Evolutionary conservation across 257 asterid genomes (phyloP).

Genomic region (Mitragyna speciosa): DNA sequence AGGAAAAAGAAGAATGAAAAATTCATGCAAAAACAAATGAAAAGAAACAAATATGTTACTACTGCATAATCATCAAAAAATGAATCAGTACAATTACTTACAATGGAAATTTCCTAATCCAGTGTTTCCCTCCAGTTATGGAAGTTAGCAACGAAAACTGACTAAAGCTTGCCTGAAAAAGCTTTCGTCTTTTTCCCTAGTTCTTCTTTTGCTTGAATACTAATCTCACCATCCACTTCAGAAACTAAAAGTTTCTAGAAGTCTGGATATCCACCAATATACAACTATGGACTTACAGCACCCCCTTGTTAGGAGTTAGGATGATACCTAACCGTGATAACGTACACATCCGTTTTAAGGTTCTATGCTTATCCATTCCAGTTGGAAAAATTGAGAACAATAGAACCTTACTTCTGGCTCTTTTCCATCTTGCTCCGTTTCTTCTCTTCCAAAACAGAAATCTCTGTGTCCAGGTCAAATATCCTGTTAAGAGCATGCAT

Average conservation of each 20-base stretch:
- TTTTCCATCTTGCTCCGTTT: slow-evolving; percentile 61
- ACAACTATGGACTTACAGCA: not conserved
- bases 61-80: not conserved
- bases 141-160: not conserved
- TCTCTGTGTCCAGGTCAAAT: slow-evolving; percentile 66
- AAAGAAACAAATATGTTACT: not conserved
- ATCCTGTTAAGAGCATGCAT: slow-evolving; percentile 83
- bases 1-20: not conserved
- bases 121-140: not conserved
- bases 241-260: not conserved
- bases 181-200: not conserved
- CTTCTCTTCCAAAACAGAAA: slow-evolving; percentile 67
- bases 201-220: not conserved
- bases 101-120: not conserved
- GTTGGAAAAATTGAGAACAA: not conserved
- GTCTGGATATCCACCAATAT: not conserved
- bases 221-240: not conserved
- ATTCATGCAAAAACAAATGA: not conserved
- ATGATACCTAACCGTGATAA: not conserved
- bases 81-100: not conserved
- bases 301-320: not conserved
- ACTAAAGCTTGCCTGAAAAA: not conserved
- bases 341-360: not conserved
- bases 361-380: not conserved
- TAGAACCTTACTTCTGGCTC: slow-evolving; percentile 32